Conservation (phyloP, 2,329 filamentous ascomycete genomes). For the Pseudogymnoascus sp. region DNA sequence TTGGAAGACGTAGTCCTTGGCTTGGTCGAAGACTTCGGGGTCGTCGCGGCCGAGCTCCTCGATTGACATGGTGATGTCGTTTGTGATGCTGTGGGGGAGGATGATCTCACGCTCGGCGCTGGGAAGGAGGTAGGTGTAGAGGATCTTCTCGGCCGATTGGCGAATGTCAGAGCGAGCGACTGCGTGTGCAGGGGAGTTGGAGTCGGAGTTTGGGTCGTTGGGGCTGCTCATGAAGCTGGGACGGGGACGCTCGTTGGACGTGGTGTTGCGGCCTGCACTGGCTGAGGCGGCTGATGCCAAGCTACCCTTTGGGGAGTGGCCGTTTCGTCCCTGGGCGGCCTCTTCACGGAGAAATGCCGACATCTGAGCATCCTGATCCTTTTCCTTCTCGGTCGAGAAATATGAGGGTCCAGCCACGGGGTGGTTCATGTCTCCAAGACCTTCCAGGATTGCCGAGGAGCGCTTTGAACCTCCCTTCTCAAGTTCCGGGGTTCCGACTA, state of each 20-base stretch:
- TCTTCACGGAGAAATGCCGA: conserved; percentile 79
- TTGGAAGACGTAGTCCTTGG: conserved; percentile 99
- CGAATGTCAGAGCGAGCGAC: conserved; percentile 86
- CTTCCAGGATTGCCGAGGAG: conserved; percentile 72
- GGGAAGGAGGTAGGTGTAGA: conserved; percentile 94
- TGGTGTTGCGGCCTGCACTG: conserved; percentile 37
- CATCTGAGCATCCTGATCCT: conserved; percentile 78
- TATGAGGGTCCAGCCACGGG: conserved; percentile 52
- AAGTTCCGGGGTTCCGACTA: conserved; percentile 85
- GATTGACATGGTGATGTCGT: conserved; percentile 77
- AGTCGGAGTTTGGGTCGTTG: conserved; percentile 60
- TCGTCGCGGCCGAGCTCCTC: conserved; percentile 90
- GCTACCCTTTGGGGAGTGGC: conserved; percentile 46
- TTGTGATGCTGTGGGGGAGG: conserved; percentile 77
- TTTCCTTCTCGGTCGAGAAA: conserved; percentile 62
- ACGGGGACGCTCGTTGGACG: conserved; percentile 37
- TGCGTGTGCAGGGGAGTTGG: conserved; percentile 73
- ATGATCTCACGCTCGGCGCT: conserved; percentile 96
- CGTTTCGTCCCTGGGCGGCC: conserved; percentile 41
- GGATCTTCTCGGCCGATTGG: conserved; percentile 91
- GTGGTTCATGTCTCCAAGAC: conserved; percentile 58
- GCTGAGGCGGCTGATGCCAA: conserved; percentile 24
- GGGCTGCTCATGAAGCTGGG: conserved; percentile 54
- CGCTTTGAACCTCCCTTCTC: conserved; percentile 75
- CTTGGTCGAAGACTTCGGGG: conserved; percentile 92